These are phyloP conservation scores for Endotrypanum monterogeii DNA, from an alignment of 208 protist genomes.

Conservation along the genomic window DNA sequence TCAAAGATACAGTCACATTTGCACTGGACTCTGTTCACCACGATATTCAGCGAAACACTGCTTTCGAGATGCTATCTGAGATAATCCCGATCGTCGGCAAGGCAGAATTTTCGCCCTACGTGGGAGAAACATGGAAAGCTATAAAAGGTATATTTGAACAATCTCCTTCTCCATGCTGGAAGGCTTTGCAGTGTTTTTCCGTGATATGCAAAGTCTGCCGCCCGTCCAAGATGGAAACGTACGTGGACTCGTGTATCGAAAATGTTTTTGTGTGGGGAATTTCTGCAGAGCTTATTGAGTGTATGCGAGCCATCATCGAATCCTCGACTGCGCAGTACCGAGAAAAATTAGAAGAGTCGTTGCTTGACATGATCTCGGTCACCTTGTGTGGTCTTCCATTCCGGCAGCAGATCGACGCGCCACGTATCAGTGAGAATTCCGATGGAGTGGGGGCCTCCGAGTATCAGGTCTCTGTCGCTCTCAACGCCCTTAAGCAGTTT, in stretches of 20 bases:
- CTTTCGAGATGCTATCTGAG: constrained; percentile 82
- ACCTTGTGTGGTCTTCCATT: constrained; percentile 88
- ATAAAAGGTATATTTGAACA: constrained; percentile 55
- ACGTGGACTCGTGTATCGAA: constrained; percentile 76
- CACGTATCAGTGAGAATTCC: constrained; percentile 15
- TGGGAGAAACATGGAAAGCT: constrained; percentile 59
- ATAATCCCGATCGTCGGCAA: constrained; percentile 75
- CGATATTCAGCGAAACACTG: constrained; percentile 48
- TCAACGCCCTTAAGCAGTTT: constrained; percentile 87
- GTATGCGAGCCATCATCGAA: constrained; percentile 81
- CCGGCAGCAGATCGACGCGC: constrained; percentile 53
- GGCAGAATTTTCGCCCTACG: constrained; percentile 58
- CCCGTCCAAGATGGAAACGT: constrained; percentile 63
- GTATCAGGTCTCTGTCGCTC: constrained; percentile 72
- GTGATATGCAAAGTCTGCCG: constrained; percentile 61
- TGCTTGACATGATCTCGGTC: constrained; percentile 90
- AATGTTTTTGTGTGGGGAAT: constrained; percentile 87
- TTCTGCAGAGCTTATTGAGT: constrained; percentile 80
- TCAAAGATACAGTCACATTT: constrained; percentile 80
- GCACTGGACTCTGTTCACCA: constrained; percentile 60
- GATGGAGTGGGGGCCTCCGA: constrained; percentile 48
- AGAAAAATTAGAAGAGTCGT: constrained; percentile 69
- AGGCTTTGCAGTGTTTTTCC: constrained; percentile 73
- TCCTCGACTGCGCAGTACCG: constrained; percentile 57
- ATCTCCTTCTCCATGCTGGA: constrained; percentile 71